A percentile compares a stretch with the other conserved stretches of the same genome.
Conservation (phyloP, 2,329 filamentous ascomycete genomes). For the Phyllosticta ampelicida region DNA sequence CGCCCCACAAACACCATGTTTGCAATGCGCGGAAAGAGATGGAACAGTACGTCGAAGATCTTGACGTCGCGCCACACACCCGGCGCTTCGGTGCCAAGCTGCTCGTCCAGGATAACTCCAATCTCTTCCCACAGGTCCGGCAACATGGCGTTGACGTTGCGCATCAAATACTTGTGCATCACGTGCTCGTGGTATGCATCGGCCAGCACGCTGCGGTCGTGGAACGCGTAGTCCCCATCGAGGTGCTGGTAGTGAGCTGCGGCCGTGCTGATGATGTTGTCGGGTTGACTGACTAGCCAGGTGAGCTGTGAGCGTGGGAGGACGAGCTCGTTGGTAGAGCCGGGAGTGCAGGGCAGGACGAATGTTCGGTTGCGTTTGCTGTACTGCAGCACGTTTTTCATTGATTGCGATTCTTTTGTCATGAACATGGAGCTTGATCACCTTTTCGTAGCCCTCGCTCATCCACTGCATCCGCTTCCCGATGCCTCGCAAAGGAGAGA, state of each 20-base stretch:
- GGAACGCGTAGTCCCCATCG: constrained; percentile 30
- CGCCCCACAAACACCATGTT: constrained; percentile 37
- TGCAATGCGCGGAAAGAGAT: constrained; percentile 27
- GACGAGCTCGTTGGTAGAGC: constrained; percentile 21
- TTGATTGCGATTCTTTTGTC: background rate
- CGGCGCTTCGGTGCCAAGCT: constrained; percentile 29
- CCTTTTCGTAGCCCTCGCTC: background rate
- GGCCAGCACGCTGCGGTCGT: constrained; percentile 23
- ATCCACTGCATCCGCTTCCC: background rate
- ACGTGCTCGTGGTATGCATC: constrained; percentile 33
- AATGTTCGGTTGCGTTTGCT: constrained; percentile 18
- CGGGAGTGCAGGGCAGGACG: constrained; percentile 19
- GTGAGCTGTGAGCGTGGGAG: constrained; percentile 24
- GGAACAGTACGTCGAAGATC: constrained; percentile 16
- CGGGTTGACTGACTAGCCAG: constrained; percentile 35
- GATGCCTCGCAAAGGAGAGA: background rate
- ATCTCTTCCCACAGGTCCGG: constrained; percentile 31
- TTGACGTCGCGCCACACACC: constrained; percentile 27
- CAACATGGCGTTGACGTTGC: constrained; percentile 28
- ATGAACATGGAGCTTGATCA: background rate
- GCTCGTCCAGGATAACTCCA: constrained; percentile 20
- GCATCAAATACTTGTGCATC: constrained; percentile 30
- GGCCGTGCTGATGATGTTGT: constrained; percentile 26
- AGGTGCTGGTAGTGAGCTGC: constrained; percentile 29
- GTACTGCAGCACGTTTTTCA: constrained; percentile 12